Percentiles rank a stretch among this genome's conserved stretches.
These are phyloP conservation scores for Arabidopsis suecica DNA, from an alignment of 345 rosid species.

Conservation along the genomic window DNA sequence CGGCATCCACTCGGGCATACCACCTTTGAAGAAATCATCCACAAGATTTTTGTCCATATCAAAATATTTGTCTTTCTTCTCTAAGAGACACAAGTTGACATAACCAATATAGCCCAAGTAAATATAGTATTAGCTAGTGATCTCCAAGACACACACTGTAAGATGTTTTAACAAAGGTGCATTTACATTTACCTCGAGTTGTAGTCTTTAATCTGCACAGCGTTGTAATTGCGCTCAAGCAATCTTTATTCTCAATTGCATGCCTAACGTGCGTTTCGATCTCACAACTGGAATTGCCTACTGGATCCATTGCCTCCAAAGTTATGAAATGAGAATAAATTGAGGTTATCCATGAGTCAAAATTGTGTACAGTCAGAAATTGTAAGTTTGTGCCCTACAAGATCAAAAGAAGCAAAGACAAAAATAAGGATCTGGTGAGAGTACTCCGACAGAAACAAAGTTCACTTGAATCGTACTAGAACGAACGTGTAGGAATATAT, in stretches of 20 bases:
- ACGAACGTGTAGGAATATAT: neutral
- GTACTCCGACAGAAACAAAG: neutral
- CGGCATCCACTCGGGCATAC: no score
- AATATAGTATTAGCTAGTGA: no score
- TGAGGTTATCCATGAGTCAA: neutral
- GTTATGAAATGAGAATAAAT: neutral
- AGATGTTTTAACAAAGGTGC: neutral
- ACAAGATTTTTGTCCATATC: no score
- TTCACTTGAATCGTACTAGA: neutral
- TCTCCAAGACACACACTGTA: neutral
- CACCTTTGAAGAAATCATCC: no score
- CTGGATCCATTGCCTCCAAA: neutral
- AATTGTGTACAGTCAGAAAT: neutral
- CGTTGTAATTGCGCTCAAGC: neutral
- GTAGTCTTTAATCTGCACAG: no score
- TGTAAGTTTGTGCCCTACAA: neutral
- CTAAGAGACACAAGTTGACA: neutral
- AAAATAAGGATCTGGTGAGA: neutral
- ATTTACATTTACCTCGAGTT: neutral
- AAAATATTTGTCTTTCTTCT: neutral
- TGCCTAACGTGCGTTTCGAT: neutral
- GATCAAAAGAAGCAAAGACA: no score
- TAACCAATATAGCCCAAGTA: neutral
- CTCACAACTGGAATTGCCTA: neutral
- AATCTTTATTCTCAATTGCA: neutral